Evolutionary conservation across 2,329 filamentous ascomycete species (phyloP), one percentile per base, ranked within the genome.

Genomic region (Helminthosporium solani): DNA sequence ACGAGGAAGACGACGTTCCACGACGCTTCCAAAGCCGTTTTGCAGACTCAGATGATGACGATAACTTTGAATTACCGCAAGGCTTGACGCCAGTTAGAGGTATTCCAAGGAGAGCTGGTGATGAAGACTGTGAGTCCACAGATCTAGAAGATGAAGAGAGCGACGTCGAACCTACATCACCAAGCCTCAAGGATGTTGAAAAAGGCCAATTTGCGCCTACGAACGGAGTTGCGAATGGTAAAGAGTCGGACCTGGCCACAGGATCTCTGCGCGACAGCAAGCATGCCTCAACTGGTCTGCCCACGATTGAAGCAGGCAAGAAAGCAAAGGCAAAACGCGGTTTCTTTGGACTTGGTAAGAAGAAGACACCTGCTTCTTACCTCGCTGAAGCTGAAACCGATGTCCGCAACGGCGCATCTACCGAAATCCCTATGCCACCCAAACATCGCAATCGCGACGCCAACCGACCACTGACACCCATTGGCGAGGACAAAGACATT

Each of bases 81-180:
- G 69, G 57, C 54, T 70, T 76, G 23, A 73, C 73, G 18, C 82
- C 78, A 37, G 83, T 85, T 2, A 76, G 79, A 47, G 81, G 80
- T 34, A 87, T 82, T 47, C 84, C 76, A 12, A 78, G 74, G 39
- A 81, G 68, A n/a, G 70, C 76, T 21, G 73, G 72, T 2, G 70
- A 74, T 40, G 75, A 83, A 41, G 79, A 84, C 41, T 79, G 81
- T 30, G 83, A 85, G 47, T 75, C 73, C 3, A 78, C 75, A 2
- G 78, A 78, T 58, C 66, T 78, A 0, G 72, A 75, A 38, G 75
- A 76, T 40, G 73, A 75, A 46, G 67, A 70, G 7, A 72, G 70
- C 19, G 69, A 71, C 18, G 47, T 53, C 43, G 46, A 63, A 47
- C 28, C 58, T 48, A 30, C 61, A 25, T 47, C 62, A 23, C 40